Evolutionary conservation across 768 basidiomycete species (phyloP).

Genomic region (Pilatotrama ljubarskyi): DNA sequence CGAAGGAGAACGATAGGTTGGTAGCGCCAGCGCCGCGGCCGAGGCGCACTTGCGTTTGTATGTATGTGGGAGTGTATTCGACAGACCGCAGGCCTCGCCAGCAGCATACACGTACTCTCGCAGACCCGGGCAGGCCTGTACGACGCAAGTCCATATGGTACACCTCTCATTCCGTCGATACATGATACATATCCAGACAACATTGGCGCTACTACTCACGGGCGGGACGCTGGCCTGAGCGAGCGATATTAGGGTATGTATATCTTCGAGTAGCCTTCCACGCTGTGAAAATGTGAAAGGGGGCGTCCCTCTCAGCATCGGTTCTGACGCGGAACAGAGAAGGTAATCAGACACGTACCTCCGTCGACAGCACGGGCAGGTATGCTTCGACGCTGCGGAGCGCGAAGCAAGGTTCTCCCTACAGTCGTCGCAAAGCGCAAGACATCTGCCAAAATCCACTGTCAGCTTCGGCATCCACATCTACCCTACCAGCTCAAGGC

Average conservation of each 20-base stretch:
- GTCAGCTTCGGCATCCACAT: not conserved
- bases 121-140: not conserved
- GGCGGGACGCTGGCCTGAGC: no score
- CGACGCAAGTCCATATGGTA: not conserved
- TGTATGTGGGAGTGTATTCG: conserved; percentile 4
- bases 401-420: conserved; percentile 59
- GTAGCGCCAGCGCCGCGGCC: not conserved
- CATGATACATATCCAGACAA: not conserved
- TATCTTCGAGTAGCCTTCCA: conserved; percentile 60
- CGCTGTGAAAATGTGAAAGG: conserved; percentile 29
- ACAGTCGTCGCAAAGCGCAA: conserved; percentile 67
- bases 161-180: not conserved
- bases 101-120: not conserved
- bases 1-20: no score
- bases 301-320: not conserved
- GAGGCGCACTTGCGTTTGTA: not conserved
- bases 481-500: not conserved
- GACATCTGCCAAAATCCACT: conserved; percentile 32
- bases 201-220: not conserved
- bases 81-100: conserved; percentile 2
- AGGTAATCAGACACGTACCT: conserved; percentile 33
- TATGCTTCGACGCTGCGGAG: conserved; percentile 55
- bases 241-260: conserved; percentile 47
- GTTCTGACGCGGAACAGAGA: no score
- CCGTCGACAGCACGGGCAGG: conserved; percentile 65